Conservation (phyloP, 805 yeast genomes). For the Lipomyces mesembrius region DNA sequence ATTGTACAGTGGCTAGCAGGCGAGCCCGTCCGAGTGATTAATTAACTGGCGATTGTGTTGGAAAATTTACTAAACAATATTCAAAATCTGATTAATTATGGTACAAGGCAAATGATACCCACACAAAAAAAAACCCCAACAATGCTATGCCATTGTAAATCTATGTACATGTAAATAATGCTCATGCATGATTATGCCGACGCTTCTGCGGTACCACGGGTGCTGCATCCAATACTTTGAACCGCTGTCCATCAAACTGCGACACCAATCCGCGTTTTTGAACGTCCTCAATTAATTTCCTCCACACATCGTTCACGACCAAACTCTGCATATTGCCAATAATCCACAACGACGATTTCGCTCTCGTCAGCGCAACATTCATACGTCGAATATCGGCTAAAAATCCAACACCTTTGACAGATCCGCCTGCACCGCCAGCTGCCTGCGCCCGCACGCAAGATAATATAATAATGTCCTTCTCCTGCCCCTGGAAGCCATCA, state of each 20-base stretch:
- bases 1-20: slow-evolving; percentile 17
- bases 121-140: neutral
- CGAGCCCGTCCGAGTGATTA: slow-evolving; percentile 16
- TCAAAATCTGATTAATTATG: neutral
- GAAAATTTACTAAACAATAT: no score
- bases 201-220: neutral
- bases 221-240: neutral
- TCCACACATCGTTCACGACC: slow-evolving; percentile 72
- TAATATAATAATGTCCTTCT: slow-evolving; percentile 88
- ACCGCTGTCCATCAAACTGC: slow-evolving; percentile 10
- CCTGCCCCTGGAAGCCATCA: slow-evolving; percentile 98
- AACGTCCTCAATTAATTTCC: slow-evolving; percentile 68
- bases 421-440: slow-evolving; percentile 47
- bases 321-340: slow-evolving; percentile 79
- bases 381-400: slow-evolving; percentile 89
- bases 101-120: neutral
- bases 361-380: slow-evolving; percentile 97
- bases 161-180: neutral
- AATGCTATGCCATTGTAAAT: neutral
- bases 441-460: slow-evolving; percentile 91
- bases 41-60: neutral
- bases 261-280: slow-evolving; percentile 49
- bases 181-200: slow-evolving; percentile 1
- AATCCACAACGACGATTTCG: slow-evolving; percentile 89
- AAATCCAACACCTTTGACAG: slow-evolving; percentile 99